phyloP scores from a whole-genome alignment of 306 rosid genomes.

The Coriaria nepalensis region DNA sequence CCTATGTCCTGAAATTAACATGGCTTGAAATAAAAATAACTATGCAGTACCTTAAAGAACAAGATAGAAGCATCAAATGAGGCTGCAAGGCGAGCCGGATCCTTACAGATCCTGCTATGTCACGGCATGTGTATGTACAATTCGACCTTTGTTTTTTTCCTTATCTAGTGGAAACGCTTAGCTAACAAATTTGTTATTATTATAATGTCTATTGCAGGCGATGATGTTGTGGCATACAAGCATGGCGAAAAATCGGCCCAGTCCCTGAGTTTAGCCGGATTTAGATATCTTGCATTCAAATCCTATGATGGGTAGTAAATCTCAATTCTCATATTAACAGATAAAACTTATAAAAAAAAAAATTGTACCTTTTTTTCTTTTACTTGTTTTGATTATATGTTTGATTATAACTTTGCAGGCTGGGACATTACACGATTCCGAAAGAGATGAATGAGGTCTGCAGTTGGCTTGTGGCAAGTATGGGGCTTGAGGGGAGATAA shows the following conservation, averaged over 20 bases:
- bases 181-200: background rate
- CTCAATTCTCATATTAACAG: too few species aligned
- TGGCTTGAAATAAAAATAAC: conserved; percentile 8
- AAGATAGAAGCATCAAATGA: conserved; percentile 76
- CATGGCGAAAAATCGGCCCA: too few species aligned
- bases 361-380: too few species aligned
- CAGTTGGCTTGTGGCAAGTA: conserved; percentile 65
- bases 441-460: conserved; percentile 96
- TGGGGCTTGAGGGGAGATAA: conserved; percentile 55
- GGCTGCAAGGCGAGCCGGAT: conserved; percentile 75
- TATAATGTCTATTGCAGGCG: conserved; percentile 9
- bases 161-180: too few species aligned
- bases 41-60: conserved; percentile 64
- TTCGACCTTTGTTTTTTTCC: too few species aligned
- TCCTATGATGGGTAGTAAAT: too few species aligned
- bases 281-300: too few species aligned
- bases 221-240: background rate
- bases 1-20: background rate
- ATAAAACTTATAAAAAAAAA: too few species aligned
- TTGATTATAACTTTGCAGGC: too few species aligned
- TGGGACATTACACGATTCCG: conserved; percentile 69
- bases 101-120: conserved; percentile 61
- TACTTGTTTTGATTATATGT: too few species aligned
- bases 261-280: too few species aligned
- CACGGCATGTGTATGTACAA: conserved; percentile 66